Evolutionary conservation across 2,329 filamentous ascomycete species (phyloP), one percentile per base, ranked within the genome.

Genomic region (Sporothrix sp.): DNA sequence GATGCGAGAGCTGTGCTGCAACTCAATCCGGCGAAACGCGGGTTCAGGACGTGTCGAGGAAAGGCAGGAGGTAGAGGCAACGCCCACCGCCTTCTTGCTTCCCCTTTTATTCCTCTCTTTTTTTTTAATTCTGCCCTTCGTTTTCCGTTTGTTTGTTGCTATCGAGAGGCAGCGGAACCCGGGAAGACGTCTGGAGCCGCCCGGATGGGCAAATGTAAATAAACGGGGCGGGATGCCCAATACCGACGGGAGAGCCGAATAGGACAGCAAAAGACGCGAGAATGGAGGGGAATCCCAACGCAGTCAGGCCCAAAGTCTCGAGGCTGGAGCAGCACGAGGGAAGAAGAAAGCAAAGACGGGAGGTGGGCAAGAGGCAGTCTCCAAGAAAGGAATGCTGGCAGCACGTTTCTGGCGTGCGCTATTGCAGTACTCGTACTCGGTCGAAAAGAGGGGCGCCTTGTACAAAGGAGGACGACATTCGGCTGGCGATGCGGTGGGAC

Each of bases 381-480:
- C n/a, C n/a, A n/a, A n/a, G 37, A 42, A 25, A 42, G 47, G 47
- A 42, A 49, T 49, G 47, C 30, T 49, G 28, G 32, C 18, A 18
- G 30, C 16, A 30, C 18, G 40, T 42, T 49, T 40, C 10, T 39
- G 25, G 7, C 9, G 27, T 32, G 14, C 18, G 21, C 28, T 35
- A 25, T 42, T 49, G 25, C 21, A 14, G 30, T 48, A 21, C 35
- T 48, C 28, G 30, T 48, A 21, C 35, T 48, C 28, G 8, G 47
- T 44, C 39, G 39, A 50, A 50, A 50, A 25, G 48, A 43, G 30
- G 44, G 39, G 48, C 39, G 39, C 23, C 37, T 33, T 42, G 28
- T 35, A 42, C 25, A 8, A 10, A 14, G 23, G 21, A 16, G 21
- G 37, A 36, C 28, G 37, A 49, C 44, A 49, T 35, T 18, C 28